These are phyloP conservation scores for Pharus latifolius DNA, from an alignment of 176 grass and related monocot genomes.

Conservation along the genomic window DNA sequence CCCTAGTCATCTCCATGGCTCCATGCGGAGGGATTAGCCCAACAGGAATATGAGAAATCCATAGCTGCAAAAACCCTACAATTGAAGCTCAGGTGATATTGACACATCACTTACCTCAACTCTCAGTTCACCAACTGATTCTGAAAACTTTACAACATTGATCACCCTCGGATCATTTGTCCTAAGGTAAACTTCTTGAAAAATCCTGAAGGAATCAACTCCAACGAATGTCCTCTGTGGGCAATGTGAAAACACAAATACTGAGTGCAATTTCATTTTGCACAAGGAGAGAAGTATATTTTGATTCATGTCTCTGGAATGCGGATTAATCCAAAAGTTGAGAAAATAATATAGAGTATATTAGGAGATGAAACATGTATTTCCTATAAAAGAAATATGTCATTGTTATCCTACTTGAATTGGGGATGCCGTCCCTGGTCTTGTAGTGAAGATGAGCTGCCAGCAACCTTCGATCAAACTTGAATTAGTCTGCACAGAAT, in stretches of 20 bases:
- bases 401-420: constrained; percentile 63
- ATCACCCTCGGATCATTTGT: constrained; percentile 77
- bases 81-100: not conserved
- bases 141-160: constrained; percentile 93
- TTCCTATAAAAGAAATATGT: not conserved
- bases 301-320: not conserved
- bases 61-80: not conserved
- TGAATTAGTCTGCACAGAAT: constrained; percentile 56
- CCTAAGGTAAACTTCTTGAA: constrained; percentile 91
- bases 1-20: too few species aligned
- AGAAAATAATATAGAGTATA: not conserved
- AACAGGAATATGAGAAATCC: not conserved
- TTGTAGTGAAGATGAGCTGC: constrained; percentile 93
- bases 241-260: constrained; percentile 1
- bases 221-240: constrained; percentile 92
- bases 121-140: constrained; percentile 75
- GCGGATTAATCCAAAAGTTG: not conserved
- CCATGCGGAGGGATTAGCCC: too few species aligned
- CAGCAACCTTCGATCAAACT: constrained; percentile 85
- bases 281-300: not conserved
- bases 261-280: not conserved
- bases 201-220: constrained; percentile 83
- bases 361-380: constrained; percentile 11
- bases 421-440: constrained; percentile 91
- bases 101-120: constrained; percentile 60